Percentiles rank a stretch among this genome's conserved stretches.
Conservation (phyloP, 768 basidiomycete genomes). For the Suillus brevipes region DNA sequence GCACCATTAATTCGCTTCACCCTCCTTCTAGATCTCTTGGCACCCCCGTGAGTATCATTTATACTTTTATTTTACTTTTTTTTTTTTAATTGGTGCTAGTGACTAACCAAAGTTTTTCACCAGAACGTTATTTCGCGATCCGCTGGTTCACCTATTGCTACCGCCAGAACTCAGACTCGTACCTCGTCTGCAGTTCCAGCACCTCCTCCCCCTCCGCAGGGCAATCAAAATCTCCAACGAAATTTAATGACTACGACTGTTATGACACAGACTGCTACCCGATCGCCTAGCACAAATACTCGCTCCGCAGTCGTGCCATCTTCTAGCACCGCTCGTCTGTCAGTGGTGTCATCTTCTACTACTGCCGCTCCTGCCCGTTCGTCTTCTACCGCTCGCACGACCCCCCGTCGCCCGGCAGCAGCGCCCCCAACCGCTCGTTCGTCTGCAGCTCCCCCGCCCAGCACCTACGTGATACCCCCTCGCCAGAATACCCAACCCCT, state of each 20-base stretch:
- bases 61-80: background rate
- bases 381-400: background rate
- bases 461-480: conserved; percentile 25
- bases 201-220: background rate
- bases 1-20: background rate
- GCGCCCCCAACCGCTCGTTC: conserved; percentile 7
- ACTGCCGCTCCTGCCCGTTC: background rate
- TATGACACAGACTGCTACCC: background rate
- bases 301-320: background rate
- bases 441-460: conserved; percentile 11
- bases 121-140: background rate
- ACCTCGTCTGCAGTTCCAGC: background rate
- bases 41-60: conserved; percentile 22
- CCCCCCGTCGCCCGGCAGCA: background rate
- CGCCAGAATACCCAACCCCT: conserved; percentile 5
- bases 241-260: conserved; percentile 12
- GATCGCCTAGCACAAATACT: background rate
- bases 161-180: background rate
- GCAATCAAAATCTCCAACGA: conserved; percentile 9
- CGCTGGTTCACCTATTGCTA: background rate
- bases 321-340: background rate
- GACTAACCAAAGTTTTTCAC: conserved; percentile 16
- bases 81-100: background rate
- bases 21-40: background rate
- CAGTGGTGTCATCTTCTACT: background rate